These are phyloP conservation scores for Melampsora larici-populina DNA, from an alignment of 1,284 basidiomycete species.

Conservation along the genomic window DNA sequence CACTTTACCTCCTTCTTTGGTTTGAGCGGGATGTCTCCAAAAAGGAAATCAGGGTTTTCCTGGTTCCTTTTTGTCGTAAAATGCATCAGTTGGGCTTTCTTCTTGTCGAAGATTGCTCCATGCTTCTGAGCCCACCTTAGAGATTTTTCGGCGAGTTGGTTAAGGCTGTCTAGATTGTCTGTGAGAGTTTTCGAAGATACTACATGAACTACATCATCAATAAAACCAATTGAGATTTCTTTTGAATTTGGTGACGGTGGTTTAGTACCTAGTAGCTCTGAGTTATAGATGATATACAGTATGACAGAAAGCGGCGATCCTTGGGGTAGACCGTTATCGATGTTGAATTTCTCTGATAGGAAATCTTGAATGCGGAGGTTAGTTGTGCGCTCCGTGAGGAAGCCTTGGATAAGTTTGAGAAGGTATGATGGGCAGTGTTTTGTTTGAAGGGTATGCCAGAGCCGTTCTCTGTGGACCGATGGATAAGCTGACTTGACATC, in stretches of 20 bases:
- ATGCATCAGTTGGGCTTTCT: conserved; percentile 5
- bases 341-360: conserved; percentile 8
- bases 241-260: neutral
- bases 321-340: conserved; percentile 12
- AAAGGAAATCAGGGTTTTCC: neutral
- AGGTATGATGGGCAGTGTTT: neutral
- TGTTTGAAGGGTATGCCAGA: neutral
- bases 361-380: neutral
- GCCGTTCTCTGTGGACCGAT: neutral
- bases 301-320: conserved; percentile 21
- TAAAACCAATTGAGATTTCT: neutral
- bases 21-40: neutral
- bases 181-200: neutral
- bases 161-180: neutral
- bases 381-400: neutral
- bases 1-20: too few relatives aligned
- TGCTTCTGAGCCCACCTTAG: neutral
- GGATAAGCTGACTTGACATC: conserved; percentile 19
- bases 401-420: neutral
- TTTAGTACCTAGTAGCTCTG: neutral
- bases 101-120: conserved; percentile 16
- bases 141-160: neutral
- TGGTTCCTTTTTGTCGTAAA: neutral
- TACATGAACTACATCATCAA: conserved; percentile 24
- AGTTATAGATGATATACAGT: conserved; percentile 24